A percentile compares a stretch with the other conserved stretches of the same genome.
Evolutionary conservation across 2,329 filamentous ascomycete species (phyloP).

Genomic region (Penicillium sp.): DNA sequence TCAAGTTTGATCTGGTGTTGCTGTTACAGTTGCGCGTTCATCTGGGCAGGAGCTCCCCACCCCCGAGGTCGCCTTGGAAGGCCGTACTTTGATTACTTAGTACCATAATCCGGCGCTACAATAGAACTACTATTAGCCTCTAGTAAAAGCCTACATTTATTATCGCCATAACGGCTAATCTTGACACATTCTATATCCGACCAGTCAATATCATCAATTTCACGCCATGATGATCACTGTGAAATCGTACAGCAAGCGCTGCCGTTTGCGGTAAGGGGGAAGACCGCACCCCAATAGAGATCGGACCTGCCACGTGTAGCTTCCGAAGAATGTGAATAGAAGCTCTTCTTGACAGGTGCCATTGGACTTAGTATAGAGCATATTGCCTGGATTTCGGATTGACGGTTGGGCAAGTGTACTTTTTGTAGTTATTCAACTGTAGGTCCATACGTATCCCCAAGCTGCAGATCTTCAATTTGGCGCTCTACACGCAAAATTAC

Average conservation of each 20-base stretch:
- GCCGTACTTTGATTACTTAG: neutral
- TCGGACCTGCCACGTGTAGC: neutral
- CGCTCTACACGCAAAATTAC: neutral
- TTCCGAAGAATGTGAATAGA: neutral
- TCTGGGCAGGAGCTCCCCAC: neutral
- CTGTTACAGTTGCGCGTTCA: neutral
- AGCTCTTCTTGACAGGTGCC: neutral
- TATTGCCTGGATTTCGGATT: neutral
- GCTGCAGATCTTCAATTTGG: neutral
- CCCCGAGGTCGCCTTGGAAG: no score
- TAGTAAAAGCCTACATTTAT: neutral
- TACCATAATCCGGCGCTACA: neutral
- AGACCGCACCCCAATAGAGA: neutral
- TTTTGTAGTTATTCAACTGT: neutral
- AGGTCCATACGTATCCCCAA: neutral
- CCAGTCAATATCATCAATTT: neutral
- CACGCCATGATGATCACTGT: neutral
- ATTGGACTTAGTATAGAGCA: neutral
- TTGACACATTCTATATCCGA: neutral
- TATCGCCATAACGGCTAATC: neutral
- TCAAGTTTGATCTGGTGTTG: neutral
- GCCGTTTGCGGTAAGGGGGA: slow-evolving; percentile 1
- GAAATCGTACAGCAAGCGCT: neutral
- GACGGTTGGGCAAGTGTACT: neutral
- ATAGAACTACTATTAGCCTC: neutral